Evolutionary conservation across 1,284 basidiomycete genomes (phyloP).

Genomic region (Cutaneotrichosporon cyanovorans): DNA sequence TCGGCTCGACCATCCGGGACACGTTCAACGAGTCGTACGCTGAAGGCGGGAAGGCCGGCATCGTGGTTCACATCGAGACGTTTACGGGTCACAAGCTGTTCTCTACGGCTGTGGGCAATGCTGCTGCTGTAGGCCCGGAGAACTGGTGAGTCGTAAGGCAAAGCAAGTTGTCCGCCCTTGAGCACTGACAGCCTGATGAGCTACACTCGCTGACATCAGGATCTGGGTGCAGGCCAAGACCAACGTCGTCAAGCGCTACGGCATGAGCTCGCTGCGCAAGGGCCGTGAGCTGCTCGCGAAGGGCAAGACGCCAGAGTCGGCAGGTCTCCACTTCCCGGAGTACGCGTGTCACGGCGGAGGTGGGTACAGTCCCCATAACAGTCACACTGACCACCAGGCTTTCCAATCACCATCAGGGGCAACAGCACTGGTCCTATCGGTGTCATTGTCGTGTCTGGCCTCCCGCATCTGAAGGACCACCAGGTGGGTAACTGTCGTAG

Average conservation of each 20-base stretch:
- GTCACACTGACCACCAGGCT: slow-evolving; percentile 22
- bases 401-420: slow-evolving; percentile 34
- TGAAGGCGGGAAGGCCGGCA: slow-evolving; percentile 16
- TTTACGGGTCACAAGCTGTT: slow-evolving; percentile 41
- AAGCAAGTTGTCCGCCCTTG: not conserved
- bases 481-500: slow-evolving; percentile 24
- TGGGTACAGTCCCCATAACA: slow-evolving; percentile 8
- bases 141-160: slow-evolving; percentile 30
- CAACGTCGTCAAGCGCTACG: slow-evolving; percentile 37
- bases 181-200: not conserved
- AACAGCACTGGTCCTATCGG: slow-evolving; percentile 34
- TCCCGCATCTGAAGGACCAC: slow-evolving; percentile 44
- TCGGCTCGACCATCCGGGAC: slow-evolving; percentile 27
- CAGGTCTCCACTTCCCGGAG: slow-evolving; percentile 32
- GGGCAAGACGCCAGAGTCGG: slow-evolving; percentile 25
- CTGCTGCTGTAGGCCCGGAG: slow-evolving; percentile 28
- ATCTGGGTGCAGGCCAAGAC: slow-evolving; percentile 39
- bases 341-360: slow-evolving; percentile 43
- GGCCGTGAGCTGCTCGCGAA: slow-evolving; percentile 32
- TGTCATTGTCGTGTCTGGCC: slow-evolving; percentile 44
- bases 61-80: slow-evolving; percentile 37
- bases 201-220: slow-evolving; percentile 10
- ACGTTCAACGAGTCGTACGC: slow-evolving; percentile 21
- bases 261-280: slow-evolving; percentile 35
- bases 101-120: slow-evolving; percentile 29